phyloP scores from a whole-genome alignment of 495 filamentous ascomycete genomes.

The Podospora anserina region DNA sequence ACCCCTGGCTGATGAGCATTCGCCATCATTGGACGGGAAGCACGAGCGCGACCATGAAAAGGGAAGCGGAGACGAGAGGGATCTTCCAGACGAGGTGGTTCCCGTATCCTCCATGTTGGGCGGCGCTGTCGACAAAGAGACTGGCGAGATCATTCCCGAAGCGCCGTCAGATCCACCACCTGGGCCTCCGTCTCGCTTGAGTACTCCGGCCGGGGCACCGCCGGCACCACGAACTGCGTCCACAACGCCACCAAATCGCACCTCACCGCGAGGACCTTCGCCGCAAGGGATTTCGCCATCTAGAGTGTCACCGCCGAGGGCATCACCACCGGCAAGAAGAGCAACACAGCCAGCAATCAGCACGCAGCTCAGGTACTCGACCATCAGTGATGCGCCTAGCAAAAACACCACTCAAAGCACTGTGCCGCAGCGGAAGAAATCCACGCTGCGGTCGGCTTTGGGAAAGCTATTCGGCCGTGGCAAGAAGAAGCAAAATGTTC shows the following conservation, averaged over 20 bases:
- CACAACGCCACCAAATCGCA: constrained; percentile 24
- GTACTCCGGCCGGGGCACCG: constrained; percentile 10
- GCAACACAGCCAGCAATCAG: constrained; percentile 37
- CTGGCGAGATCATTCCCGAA: constrained; percentile 20
- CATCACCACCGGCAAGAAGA: constrained; percentile 23
- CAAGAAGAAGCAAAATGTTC: constrained; percentile 41
- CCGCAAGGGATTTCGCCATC: constrained; percentile 22
- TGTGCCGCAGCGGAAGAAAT: constrained; percentile 48
- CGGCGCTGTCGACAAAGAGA: neutral
- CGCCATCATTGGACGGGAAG: constrained; percentile 26
- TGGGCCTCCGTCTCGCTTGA: constrained; percentile 19
- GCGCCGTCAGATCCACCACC: constrained; percentile 26
- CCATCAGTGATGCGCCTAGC: constrained; percentile 37
- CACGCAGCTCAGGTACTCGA: constrained; percentile 37
- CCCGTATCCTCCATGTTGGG: neutral
- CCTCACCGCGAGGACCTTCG: constrained; percentile 20
- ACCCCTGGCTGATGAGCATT: constrained; percentile 25
- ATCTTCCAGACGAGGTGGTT: neutral
- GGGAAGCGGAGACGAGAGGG: constrained; percentile 2
- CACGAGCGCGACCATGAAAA: neutral
- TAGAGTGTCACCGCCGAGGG: constrained; percentile 17
- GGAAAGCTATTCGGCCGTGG: constrained; percentile 51
- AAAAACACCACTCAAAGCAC: constrained; percentile 33
- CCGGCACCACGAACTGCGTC: constrained; percentile 27
- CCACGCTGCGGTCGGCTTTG: constrained; percentile 46